These are phyloP conservation scores for Podila verticillata DNA, from an alignment of 192 early-diverging fungal species.

Conservation along the genomic window DNA sequence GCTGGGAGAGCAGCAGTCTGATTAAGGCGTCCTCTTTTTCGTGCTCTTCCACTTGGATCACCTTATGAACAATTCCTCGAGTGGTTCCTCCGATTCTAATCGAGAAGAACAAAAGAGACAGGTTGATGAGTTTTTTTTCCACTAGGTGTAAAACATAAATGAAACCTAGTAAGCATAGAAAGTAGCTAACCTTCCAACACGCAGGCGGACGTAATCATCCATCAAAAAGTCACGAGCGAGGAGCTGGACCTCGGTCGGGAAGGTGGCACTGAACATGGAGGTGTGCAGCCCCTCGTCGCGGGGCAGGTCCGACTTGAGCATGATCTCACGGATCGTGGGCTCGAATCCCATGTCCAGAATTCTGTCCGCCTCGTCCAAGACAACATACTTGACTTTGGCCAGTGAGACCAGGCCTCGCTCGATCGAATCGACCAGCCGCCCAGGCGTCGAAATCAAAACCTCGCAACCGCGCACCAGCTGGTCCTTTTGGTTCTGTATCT, in stretches of 20 bases:
- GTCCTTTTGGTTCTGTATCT: slow-evolving; percentile 79
- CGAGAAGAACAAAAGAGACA: not conserved
- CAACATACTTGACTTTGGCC: slow-evolving; percentile 70
- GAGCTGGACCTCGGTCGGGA: slow-evolving; percentile 89
- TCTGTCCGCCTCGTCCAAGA: slow-evolving; percentile 89
- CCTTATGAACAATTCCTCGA: slow-evolving; percentile 89
- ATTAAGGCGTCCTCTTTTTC: slow-evolving; percentile 72
- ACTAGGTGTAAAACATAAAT: too few relatives aligned
- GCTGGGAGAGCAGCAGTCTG: slow-evolving; percentile 63
- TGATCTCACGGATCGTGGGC: slow-evolving; percentile 87
- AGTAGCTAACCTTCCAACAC: slow-evolving; percentile 69
- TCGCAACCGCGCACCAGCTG: slow-evolving; percentile 93
- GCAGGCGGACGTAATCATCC: slow-evolving; percentile 82
- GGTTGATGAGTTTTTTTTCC: not conserved
- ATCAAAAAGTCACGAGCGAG: slow-evolving; percentile 94
- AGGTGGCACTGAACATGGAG: slow-evolving; percentile 98
- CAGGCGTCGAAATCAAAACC: slow-evolving; percentile 93
- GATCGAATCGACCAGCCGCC: slow-evolving; percentile 91
- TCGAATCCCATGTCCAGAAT: slow-evolving; percentile 99
- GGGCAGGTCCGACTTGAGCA: slow-evolving; percentile 77
- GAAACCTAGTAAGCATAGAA: not conserved
- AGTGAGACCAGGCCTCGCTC: slow-evolving; percentile 86
- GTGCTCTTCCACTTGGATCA: slow-evolving; percentile 74
- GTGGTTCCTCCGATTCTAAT: slow-evolving; percentile 81
- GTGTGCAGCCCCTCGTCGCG: slow-evolving; percentile 79